Percentiles rank a stretch among this genome's conserved stretches.
Evolutionary conservation across 768 basidiomycete species (phyloP).

Genomic region (Paxillus ammoniavirescens): DNA sequence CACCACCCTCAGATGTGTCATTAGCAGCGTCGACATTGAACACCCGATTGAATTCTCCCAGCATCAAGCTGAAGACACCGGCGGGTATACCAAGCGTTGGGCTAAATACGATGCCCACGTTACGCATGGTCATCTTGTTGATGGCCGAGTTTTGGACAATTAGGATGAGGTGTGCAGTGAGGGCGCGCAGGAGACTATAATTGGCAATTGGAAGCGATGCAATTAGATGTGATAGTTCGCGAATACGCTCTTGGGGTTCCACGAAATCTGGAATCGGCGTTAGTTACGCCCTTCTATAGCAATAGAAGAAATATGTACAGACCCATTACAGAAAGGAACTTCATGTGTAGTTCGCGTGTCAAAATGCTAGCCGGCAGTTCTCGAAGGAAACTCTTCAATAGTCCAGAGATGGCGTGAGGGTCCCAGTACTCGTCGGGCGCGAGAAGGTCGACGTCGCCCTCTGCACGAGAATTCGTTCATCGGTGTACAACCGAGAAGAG

Average conservation of each 20-base stretch:
- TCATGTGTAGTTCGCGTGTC: constrained; percentile 87
- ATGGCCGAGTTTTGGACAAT: constrained; percentile 86
- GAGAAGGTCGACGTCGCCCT: constrained; percentile 94
- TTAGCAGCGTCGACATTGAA: constrained; percentile 71
- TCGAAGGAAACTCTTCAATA: constrained; percentile 90
- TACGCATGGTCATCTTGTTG: constrained; percentile 99
- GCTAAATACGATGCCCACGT: constrained; percentile 98
- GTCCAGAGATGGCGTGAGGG: constrained; percentile 93
- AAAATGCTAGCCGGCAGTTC: constrained; percentile 92
- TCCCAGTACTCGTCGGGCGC: constrained; percentile 93
- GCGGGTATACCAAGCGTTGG: constrained; percentile 98
- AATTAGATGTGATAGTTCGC: constrained; percentile 83
- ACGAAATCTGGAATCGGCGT: constrained; percentile 66
- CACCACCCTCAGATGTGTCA: constrained; percentile 17
- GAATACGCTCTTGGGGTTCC: constrained; percentile 83
- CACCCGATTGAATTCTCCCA: constrained; percentile 89
- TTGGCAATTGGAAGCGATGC: constrained; percentile 87
- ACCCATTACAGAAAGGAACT: constrained; percentile 94
- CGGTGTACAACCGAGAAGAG: constrained; percentile 5
- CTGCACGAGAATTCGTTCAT: constrained; percentile 39
- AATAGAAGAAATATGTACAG: constrained; percentile 31
- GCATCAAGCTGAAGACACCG: constrained; percentile 92
- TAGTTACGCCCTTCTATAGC: constrained; percentile 2
- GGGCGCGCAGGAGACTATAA: constrained; percentile 89
- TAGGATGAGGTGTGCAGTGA: constrained; percentile 92